These are phyloP conservation scores for Ulmus americana DNA, from an alignment of 331 rosid genomes.

Conservation along the genomic window DNA sequence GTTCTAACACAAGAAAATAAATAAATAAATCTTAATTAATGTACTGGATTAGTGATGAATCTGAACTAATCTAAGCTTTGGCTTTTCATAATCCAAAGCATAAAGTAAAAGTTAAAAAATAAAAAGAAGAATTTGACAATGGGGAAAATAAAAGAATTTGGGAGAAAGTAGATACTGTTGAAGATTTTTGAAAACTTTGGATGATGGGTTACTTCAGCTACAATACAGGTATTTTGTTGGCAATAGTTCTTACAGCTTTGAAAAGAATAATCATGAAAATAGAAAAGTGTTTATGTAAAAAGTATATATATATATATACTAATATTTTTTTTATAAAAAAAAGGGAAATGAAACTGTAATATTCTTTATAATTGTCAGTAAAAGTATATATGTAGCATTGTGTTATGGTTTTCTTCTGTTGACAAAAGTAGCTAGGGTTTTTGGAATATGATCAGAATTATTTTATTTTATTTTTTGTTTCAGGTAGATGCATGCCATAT, in stretches of 20 bases:
- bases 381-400: conserved; percentile 1
- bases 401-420: not conserved
- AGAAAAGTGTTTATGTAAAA: not conserved
- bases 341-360: not conserved
- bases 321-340: not conserved
- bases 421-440: not conserved
- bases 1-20: conserved; percentile 14
- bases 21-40: conserved; percentile 2
- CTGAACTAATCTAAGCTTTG: conserved; percentile 20
- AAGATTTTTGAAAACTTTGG: conserved; percentile 20
- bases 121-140: not conserved
- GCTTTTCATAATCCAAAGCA: conserved; percentile 46
- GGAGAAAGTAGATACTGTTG: conserved; percentile 28
- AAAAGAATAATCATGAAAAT: conserved; percentile 3
- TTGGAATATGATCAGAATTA: conserved; percentile 2
- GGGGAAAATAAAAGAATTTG: conserved; percentile 1
- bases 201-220: conserved; percentile 35
- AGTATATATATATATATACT: not conserved
- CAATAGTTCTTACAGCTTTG: conserved; percentile 25
- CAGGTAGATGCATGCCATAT: conserved; percentile 8
- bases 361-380: conserved; percentile 1
- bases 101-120: conserved; percentile 13
- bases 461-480: not conserved
- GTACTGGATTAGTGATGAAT: conserved; percentile 29
- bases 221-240: conserved; percentile 34